A percentile compares a stretch with the other conserved stretches of the same genome.
phyloP scores from a whole-genome alignment of 306 rosid species.

The Castanea sativa region DNA sequence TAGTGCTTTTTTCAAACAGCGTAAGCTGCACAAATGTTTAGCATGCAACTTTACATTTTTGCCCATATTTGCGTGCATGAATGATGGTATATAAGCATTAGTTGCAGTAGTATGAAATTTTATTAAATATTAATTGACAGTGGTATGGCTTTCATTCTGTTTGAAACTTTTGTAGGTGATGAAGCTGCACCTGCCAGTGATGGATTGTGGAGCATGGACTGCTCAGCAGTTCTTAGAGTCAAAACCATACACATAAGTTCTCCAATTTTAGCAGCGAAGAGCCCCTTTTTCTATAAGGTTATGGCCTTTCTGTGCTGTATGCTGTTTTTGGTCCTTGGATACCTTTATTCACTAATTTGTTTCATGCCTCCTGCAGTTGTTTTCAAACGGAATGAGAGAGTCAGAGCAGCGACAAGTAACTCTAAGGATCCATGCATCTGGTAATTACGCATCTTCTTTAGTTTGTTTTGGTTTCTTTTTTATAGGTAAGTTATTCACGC shows the following conservation, averaged over 20 bases:
- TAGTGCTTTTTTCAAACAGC: not conserved
- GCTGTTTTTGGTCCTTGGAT: conserved; percentile 4
- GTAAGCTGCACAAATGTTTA: not conserved
- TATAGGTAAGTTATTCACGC: not conserved
- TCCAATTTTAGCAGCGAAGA: conserved; percentile 52
- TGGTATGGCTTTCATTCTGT: not conserved
- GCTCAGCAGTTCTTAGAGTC: conserved; percentile 20
- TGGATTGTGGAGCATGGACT: conserved; percentile 14
- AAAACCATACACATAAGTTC: conserved; percentile 49
- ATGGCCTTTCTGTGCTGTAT: not conserved
- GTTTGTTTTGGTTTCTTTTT: not conserved
- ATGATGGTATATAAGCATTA: not conserved
- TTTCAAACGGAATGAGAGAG: conserved; percentile 41
- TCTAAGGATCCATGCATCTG: conserved; percentile 43
- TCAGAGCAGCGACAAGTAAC: conserved; percentile 42
- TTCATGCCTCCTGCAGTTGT: conserved; percentile 34
- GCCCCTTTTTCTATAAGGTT: conserved; percentile 54
- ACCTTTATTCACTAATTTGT: conserved; percentile 3
- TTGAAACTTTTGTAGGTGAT: conserved; percentile 22
- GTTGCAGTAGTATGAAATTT: not conserved
- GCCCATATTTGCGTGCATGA: not conserved
- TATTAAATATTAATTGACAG: not conserved
- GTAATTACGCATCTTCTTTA: conserved; percentile 17
- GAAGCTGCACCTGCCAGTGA: conserved; percentile 28
- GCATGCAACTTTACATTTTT: not conserved